These are phyloP conservation scores for Flaveria brownii DNA, from an alignment of 129 eudicot species.

Conservation along the genomic window DNA sequence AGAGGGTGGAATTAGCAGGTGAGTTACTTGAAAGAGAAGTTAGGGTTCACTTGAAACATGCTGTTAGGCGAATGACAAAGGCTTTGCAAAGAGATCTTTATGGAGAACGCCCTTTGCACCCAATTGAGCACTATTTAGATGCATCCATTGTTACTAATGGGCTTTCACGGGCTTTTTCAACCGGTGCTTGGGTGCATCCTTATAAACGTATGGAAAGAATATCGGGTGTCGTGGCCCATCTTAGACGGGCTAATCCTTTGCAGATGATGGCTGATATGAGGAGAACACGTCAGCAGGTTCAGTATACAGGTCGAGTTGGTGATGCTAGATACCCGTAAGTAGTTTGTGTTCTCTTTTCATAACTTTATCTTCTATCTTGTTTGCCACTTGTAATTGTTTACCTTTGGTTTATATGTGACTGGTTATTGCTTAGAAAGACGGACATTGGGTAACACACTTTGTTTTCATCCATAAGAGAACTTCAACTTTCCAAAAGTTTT, in stretches of 20 bases:
- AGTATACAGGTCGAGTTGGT: conserved; percentile 83
- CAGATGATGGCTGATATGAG: conserved; percentile 87
- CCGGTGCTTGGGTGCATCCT: conserved; percentile 90
- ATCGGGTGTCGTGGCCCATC: conserved; percentile 87
- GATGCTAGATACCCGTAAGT: conserved; percentile 99
- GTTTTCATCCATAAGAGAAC: conserved; percentile 1
- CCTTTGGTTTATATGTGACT: not conserved
- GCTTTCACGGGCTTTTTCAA: conserved; percentile 88
- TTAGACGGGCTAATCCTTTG: conserved; percentile 84
- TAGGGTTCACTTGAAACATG: conserved; percentile 71
- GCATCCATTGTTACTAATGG: conserved; percentile 88
- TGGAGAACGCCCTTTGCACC: conserved; percentile 51
- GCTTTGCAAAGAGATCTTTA: conserved; percentile 84
- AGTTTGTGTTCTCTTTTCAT: not conserved
- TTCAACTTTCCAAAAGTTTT: not conserved
- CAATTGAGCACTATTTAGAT: conserved; percentile 78
- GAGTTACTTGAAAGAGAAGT: conserved; percentile 86
- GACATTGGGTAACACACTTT: not conserved
- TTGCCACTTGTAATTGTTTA: not conserved
- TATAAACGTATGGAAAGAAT: conserved; percentile 70
- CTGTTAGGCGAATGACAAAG: conserved; percentile 71
- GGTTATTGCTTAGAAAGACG: not conserved
- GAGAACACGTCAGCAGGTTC: conserved; percentile 82
- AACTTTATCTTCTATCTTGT: not conserved
- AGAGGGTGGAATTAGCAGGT: conserved; percentile 85